Evolutionary conservation across 257 asterid species (phyloP), one percentile per base, ranked within the genome.

Genomic region (Solanum lignicaule): DNA sequence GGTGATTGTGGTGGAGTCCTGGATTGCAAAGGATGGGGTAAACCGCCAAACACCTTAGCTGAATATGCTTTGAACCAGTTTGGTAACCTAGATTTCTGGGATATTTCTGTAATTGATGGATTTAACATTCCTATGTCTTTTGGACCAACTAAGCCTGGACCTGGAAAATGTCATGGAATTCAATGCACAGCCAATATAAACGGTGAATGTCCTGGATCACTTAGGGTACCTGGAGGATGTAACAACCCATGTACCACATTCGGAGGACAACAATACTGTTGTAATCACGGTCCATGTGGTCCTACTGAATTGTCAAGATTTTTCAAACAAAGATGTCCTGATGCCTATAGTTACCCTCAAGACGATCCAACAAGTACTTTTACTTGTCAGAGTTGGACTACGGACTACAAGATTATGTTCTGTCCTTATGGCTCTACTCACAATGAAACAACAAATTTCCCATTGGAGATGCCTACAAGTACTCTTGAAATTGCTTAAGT

Each of bases 71-170:
- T 95, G 85, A 92, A 92, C 90, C 15, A 88, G 1, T 89, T 91
- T 90, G 87, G 27, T 7, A 87, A 88, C 84, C 15, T 41, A 78
- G 96, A 95, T 88, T 94, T 91, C 85, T 94, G 90, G 89, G 92
- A 92, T 38, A 82, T 94, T 72, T 92, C 95, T 6, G 90, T 92
- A 4, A 3, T 94, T 14, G 90, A 91, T 11, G 96, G 97, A 7
- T 95, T 95, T 88, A 95, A 95, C 90, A 94, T 93, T 31, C 95
- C 95, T 21, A 87, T 93, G 93, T 93, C 90, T 2, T 92, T 92
- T 32, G 88, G 90, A 3, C 93, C 95, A 21, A 83, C 86, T 31
- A 83, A 5, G 13, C 52, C 72, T 1, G 65, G 82, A 0, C 86
- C 90, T 0, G 87, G 89, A 10, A 25, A 87, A 9, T 92, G 95